Evolutionary conservation across 2,329 filamentous ascomycete species (phyloP), one percentile per base, ranked within the genome.

Genomic region (Aureobasidium mangrovei): DNA sequence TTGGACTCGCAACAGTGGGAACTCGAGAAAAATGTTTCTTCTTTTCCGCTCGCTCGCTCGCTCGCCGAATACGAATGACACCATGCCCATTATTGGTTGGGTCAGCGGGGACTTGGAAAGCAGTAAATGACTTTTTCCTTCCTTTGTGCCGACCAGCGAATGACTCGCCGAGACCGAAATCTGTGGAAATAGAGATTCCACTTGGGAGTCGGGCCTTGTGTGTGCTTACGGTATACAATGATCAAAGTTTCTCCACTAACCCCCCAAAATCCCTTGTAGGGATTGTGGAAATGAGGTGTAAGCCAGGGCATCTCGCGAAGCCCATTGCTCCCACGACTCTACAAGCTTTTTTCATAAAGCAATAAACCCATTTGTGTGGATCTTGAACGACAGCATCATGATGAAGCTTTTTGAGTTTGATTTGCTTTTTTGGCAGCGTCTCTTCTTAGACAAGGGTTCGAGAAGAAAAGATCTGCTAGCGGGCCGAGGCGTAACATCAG

Each of bases 111-210:
- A 18, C 18, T 18, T 18, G 18, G 18, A 18, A 18, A 18, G 18
- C 18, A 18, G 18, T 18, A 18, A 18, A 18, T 18, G 18, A 18
- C 18, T 18, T 18, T 18, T 18, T 18, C 18, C 18, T 18, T 18
- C 18, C 18, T 18, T 18, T 18, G 18, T 18, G 18, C 18, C 18
- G 18, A 18, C 18, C 18, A 18, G 18, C 31, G 31, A 29, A 35
- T 33, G 47, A 51, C 47, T 10, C 38, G 38, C 47, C 47, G 39
- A 35, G 47, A 31, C 4, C 32, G 7, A 7, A 35, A 51, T 18
- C 18, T 18, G 36, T 33, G 47, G 47, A 51, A 51, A 51, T 51
- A 51, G 33, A 51, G 47, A 51, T 51, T 51, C 29, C 29, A 36
- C 31, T 41, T 3, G 36, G 38, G 38, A 51, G 42, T 51, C 47